Base-by-base conservation (phyloP, 2,329 filamentous ascomycete species). In the Capronia americana region DNA sequence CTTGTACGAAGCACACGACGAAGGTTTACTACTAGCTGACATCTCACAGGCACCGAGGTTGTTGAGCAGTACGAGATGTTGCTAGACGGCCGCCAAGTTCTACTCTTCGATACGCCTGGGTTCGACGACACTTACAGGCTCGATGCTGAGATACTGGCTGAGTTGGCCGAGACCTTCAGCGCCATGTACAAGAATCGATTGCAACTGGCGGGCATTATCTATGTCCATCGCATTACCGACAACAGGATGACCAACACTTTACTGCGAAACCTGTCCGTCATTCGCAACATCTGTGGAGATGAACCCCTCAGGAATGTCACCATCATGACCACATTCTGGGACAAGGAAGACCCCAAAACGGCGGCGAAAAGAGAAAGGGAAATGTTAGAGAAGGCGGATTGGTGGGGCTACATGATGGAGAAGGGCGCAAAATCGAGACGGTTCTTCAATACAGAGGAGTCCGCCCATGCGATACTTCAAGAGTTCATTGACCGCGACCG, bases 71-170 rank as follows among this genome's bases (percentile, higher is more conserved):
- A 57, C 32, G 26, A 5, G 28, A 34, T 34, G 20, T n/a, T 34
- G n/a, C 30, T 58, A 17, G 41, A 46, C 56, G 56, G 41, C 41
- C 56, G 34, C 24, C 57, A 28, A 48, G 24, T 59, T 30, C 14
- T 50, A 34, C 65, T 71, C 14, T 46, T 71, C n/a, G 68, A 71
- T 30, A 71, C 63, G 5, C 69, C 68, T 17, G 57, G 69, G 2
- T 71, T 71, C 54, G 59, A 64, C 48, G 66, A 66, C 54, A 61
- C 68, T n/a, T 60, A 14, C 26, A 53, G 63, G n/a, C 17, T 53
- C 17, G 62, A 71, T 23, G 28, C 56, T 2, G 50, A 56, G 5
- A 58, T 68, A n/a, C 61, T 71, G 48, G 38, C 32, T 10, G 57
- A 59, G 38, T 44, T 59, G 24, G 38, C 41, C 4, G 28, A 59